These are phyloP conservation scores for Capsicum chinense DNA, from an alignment of 257 asterid genomes.

Conservation along the genomic window DNA sequence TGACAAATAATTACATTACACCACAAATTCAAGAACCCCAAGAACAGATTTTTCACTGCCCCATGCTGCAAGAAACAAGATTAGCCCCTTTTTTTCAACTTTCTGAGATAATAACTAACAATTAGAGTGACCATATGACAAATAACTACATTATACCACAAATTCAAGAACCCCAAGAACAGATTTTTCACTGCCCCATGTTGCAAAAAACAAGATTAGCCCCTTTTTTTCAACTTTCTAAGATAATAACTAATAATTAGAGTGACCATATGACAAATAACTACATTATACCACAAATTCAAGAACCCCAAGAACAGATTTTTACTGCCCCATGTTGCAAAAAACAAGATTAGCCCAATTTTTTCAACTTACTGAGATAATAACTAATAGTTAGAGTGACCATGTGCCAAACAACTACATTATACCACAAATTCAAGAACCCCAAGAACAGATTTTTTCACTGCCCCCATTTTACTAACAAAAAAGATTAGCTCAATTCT, in stretches of 20 bases:
- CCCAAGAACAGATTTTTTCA: not conserved
- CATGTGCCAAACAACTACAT: not conserved
- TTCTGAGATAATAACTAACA: too few species aligned
- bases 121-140: too few species aligned
- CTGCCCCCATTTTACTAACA: not conserved
- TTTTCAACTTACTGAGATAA: too few species aligned
- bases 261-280: too few species aligned
- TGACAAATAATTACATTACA: too few species aligned
- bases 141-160: not conserved
- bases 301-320: not conserved
- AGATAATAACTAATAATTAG: too few species aligned
- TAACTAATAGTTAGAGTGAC: too few species aligned
- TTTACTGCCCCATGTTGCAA: not conserved
- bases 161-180: not conserved
- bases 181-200: not conserved
- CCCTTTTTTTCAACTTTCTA: too few species aligned
- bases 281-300: not conserved
- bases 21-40: not conserved
- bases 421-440: not conserved
- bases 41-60: not conserved
- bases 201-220: too few species aligned
- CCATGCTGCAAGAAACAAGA: not conserved
- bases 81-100: not conserved
- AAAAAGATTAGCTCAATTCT: not conserved
- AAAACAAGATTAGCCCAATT: too few species aligned